phyloP scores from a whole-genome alignment of 257 asterid genomes.

The Salvia rosmarinus region DNA sequence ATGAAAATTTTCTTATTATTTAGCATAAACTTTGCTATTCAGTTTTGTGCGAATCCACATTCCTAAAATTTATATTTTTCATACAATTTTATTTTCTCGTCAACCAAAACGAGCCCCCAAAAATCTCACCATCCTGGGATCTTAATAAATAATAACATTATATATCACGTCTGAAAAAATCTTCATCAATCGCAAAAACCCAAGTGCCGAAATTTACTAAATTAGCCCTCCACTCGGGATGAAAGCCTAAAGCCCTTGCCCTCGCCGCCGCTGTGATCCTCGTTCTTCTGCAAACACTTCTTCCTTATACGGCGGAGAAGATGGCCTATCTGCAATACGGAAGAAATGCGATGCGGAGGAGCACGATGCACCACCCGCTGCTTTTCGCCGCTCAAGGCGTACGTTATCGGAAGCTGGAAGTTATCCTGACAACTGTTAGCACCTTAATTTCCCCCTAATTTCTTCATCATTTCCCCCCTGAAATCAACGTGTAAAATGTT shows the following conservation, averaged over 20 bases:
- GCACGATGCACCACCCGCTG: constrained; percentile 59
- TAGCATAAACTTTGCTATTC: no score
- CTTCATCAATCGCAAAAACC: not conserved
- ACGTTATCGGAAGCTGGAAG: constrained; percentile 62
- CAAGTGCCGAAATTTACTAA: not conserved
- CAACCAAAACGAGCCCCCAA: no score
- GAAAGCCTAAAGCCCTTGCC: constrained; percentile 34
- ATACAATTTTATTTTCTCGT: no score
- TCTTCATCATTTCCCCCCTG: not conserved
- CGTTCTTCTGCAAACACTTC: not conserved
- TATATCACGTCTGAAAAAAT: no score
- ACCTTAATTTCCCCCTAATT: constrained; percentile 10
- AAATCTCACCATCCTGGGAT: no score
- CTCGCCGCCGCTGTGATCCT: constrained; percentile 9
- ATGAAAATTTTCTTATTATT: no score
- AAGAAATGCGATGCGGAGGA: constrained; percentile 47
- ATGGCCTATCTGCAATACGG: constrained; percentile 49
- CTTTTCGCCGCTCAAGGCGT: constrained; percentile 60
- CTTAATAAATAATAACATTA: no score
- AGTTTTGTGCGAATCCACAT: no score
- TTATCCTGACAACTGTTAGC: constrained; percentile 62
- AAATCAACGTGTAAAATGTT: not conserved
- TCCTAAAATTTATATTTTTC: no score
- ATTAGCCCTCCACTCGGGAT: not conserved
- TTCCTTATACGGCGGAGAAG: not conserved